Conservation (phyloP, 2,329 filamentous ascomycete genomes). For the Aspergillus oerlinghausenensis region DNA sequence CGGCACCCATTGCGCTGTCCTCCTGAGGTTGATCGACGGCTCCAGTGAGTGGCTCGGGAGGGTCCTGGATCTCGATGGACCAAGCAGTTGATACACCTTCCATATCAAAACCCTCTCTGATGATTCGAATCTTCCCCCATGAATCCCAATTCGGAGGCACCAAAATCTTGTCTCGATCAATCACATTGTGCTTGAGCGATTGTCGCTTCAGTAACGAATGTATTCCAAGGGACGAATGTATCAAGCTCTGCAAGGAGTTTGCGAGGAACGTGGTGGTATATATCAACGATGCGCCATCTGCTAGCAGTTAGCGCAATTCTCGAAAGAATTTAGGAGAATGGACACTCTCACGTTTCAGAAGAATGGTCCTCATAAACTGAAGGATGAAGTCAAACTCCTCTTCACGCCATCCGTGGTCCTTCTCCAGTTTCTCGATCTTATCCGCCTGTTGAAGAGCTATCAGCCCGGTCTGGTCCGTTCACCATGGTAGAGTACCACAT, state of each 20-base stretch:
- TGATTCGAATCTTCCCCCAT: slow-evolving; percentile 91
- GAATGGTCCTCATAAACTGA: slow-evolving; percentile 82
- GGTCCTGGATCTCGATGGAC: slow-evolving; percentile 73
- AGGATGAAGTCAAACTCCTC: slow-evolving; percentile 94
- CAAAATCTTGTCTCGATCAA: slow-evolving; percentile 88
- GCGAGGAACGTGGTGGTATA: slow-evolving; percentile 74
- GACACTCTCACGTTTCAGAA: slow-evolving; percentile 69
- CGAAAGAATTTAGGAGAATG: slow-evolving; percentile 7
- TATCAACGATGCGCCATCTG: slow-evolving; percentile 78
- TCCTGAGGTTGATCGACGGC: slow-evolving; percentile 21
- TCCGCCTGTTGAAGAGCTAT: slow-evolving; percentile 55
- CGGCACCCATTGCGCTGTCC: slow-evolving; percentile 11
- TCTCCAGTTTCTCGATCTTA: slow-evolving; percentile 85
- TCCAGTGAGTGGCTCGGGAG: slow-evolving; percentile 26
- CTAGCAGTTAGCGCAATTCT: slow-evolving; percentile 9
- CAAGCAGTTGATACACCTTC: slow-evolving; percentile 81
- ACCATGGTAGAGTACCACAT: slow-evolving; percentile 27
- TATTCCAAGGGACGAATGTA: slow-evolving; percentile 82
- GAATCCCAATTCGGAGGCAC: slow-evolving; percentile 98
- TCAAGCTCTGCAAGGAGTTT: slow-evolving; percentile 71
- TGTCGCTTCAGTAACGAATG: slow-evolving; percentile 75
- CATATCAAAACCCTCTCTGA: slow-evolving; percentile 87
- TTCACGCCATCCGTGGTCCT: slow-evolving; percentile 88
- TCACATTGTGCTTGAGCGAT: slow-evolving; percentile 81
- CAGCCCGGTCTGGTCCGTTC: slow-evolving; percentile 14